A percentile compares a stretch with the other conserved stretches of the same genome.
These are phyloP conservation scores for Ascochyta clinopodiicola DNA, from an alignment of 2,329 filamentous ascomycete genomes.

Conservation along the genomic window DNA sequence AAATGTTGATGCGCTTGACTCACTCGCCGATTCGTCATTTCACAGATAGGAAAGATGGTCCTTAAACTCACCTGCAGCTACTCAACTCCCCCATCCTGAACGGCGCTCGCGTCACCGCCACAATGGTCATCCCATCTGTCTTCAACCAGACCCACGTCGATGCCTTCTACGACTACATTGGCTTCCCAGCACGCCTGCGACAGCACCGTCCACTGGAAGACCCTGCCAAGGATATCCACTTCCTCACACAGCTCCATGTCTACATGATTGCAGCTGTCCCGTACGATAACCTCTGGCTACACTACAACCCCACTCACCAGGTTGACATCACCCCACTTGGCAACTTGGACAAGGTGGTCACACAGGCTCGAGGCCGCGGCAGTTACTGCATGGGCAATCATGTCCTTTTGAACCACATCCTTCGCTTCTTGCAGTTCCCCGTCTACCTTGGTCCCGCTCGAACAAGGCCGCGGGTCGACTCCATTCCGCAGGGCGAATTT, in stretches of 20 bases:
- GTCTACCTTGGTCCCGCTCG: constrained; percentile 63
- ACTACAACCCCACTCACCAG: constrained; percentile 51
- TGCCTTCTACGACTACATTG: constrained; percentile 43
- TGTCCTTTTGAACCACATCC: constrained; percentile 61
- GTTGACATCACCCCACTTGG: constrained; percentile 55
- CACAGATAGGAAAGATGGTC: neutral
- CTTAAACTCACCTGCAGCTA: neutral
- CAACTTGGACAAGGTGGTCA: constrained; percentile 60
- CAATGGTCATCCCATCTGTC: constrained; percentile 16
- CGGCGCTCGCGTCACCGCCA: neutral
- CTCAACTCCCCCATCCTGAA: too few species aligned
- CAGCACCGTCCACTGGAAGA: constrained; percentile 15
- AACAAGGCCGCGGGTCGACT: constrained; percentile 47
- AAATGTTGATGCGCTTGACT: constrained; percentile 16
- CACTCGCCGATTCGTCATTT: constrained; percentile 12
- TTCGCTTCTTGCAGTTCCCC: constrained; percentile 59
- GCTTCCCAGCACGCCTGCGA: constrained; percentile 28
- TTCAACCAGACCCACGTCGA: constrained; percentile 41
- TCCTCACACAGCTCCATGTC: constrained; percentile 51
- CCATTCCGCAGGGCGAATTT: constrained; percentile 51
- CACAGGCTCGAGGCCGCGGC: constrained; percentile 53
- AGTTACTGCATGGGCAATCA: constrained; percentile 69
- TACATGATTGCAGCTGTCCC: constrained; percentile 60
- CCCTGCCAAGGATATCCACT: constrained; percentile 31
- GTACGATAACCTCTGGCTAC: constrained; percentile 64